phyloP scores from a whole-genome alignment of 257 asterid genomes.

The Gardenia jasminoides region DNA sequence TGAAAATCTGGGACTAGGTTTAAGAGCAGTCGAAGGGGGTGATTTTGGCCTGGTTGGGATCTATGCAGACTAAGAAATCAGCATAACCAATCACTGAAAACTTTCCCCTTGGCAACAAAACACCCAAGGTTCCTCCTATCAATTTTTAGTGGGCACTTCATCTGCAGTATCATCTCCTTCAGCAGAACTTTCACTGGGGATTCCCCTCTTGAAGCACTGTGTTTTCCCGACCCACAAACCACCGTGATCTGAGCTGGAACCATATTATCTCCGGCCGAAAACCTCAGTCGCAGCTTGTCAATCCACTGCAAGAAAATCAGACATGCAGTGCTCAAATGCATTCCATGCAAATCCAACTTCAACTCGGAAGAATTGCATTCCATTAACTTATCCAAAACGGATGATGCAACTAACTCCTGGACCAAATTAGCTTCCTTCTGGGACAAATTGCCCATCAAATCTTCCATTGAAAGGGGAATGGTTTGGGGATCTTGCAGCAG shows the following conservation, averaged over 20 bases:
- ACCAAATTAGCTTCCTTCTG: conserved; percentile 53
- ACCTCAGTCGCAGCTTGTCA: conserved; percentile 42
- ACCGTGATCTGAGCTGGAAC: conserved; percentile 55
- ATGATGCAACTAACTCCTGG: conserved; percentile 47
- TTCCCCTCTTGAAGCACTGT: conserved; percentile 67
- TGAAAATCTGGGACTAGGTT: neutral
- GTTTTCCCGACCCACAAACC: conserved; percentile 81
- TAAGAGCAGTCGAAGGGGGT: neutral
- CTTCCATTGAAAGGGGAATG: conserved; percentile 54
- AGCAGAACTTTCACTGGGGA: conserved; percentile 67
- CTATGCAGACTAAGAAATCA: neutral
- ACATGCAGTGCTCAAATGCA: conserved; percentile 72
- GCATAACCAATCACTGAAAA: conserved; percentile 60
- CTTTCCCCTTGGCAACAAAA: conserved; percentile 68
- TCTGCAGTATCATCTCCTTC: conserved; percentile 48
- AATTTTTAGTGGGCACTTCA: conserved; percentile 70
- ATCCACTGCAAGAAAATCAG: conserved; percentile 80
- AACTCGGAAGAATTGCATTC: conserved; percentile 52
- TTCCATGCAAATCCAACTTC: conserved; percentile 90
- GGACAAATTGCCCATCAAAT: conserved; percentile 39
- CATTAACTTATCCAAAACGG: conserved; percentile 48
- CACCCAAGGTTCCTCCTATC: conserved; percentile 77
- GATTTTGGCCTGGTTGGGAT: neutral
- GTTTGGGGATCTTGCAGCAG: conserved; percentile 49
- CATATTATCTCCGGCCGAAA: conserved; percentile 22